These are phyloP conservation scores for Globomyces pollinis-pini DNA, from an alignment of 192 early-diverging fungal genomes.

Conservation along the genomic window DNA sequence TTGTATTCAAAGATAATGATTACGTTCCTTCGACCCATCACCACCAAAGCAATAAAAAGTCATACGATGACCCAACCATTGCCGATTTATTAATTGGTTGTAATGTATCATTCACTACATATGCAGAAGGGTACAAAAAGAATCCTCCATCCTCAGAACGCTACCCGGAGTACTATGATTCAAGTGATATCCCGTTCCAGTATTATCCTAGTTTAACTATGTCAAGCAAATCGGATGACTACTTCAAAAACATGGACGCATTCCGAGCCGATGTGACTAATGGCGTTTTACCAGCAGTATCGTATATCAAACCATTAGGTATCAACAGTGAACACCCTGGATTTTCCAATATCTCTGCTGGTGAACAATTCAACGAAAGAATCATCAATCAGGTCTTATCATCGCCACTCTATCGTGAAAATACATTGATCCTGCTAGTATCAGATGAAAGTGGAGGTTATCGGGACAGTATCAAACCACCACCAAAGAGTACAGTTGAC, in stretches of 20 bases:
- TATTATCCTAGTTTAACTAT: constrained; percentile 8
- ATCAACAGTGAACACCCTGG: constrained; percentile 11
- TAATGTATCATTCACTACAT: too few relatives aligned
- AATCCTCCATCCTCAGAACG: too few relatives aligned
- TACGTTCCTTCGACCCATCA: too few relatives aligned
- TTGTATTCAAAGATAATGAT: too few relatives aligned
- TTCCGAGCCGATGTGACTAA: neutral
- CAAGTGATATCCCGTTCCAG: constrained; percentile 18
- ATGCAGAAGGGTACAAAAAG: too few relatives aligned
- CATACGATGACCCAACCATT: too few relatives aligned
- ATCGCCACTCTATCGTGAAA: constrained; percentile 3
- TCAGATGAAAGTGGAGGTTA: too few relatives aligned
- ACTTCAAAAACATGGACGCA: constrained; percentile 7
- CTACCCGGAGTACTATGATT: too few relatives aligned
- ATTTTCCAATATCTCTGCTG: constrained; percentile 10
- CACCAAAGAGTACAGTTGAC: too few relatives aligned
- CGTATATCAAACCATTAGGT: constrained; percentile 9
- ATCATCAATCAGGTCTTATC: constrained; percentile 7
- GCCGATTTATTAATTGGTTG: too few relatives aligned
- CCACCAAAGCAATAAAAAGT: too few relatives aligned
- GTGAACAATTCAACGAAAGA: constrained; percentile 8
- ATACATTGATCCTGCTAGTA: constrained; percentile 12
- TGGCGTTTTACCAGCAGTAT: constrained; percentile 11
- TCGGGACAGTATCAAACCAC: too few relatives aligned
- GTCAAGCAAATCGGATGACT: neutral